phyloP scores from a whole-genome alignment of 148 eudicot species.

The Rhododendron henanense region DNA sequence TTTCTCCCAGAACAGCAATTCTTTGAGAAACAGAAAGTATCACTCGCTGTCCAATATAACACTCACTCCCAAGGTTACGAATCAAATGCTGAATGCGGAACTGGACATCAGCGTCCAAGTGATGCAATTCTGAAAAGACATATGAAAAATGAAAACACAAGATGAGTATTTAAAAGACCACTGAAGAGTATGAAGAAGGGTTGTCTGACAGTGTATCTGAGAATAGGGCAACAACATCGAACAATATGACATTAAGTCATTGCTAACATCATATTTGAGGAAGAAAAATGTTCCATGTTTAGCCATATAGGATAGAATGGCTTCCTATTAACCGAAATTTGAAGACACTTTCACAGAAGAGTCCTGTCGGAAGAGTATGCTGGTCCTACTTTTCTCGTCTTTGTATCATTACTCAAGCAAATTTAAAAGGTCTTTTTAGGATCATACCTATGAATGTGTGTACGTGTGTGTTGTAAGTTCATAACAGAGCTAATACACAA shows the following conservation, averaged over 20 bases:
- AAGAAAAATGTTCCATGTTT: background rate
- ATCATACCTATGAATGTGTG: background rate
- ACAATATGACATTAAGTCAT: background rate
- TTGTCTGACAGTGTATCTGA: background rate
- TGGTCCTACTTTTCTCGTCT: background rate
- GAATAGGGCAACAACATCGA: background rate
- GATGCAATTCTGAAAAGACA: conserved; percentile 34
- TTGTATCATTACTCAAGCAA: background rate
- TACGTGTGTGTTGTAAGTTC: background rate
- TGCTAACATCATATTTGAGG: background rate
- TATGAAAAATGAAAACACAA: background rate
- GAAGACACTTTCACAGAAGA: background rate
- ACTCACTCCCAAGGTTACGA: conserved; percentile 68
- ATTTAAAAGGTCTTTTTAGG: background rate
- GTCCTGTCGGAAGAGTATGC: background rate
- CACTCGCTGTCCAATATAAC: conserved; percentile 68
- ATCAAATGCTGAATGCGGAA: conserved; percentile 60
- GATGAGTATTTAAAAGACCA: background rate
- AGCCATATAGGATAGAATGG: background rate
- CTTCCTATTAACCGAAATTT: background rate
- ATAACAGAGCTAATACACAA: background rate
- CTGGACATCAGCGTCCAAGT: conserved; percentile 37
- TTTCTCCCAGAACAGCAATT: conserved; percentile 63
- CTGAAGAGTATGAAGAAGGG: conserved; percentile 4
- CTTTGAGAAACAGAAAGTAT: conserved; percentile 68